Base-by-base conservation (phyloP, 768 basidiomycete genomes). In the Amanita muscaria region DNA sequence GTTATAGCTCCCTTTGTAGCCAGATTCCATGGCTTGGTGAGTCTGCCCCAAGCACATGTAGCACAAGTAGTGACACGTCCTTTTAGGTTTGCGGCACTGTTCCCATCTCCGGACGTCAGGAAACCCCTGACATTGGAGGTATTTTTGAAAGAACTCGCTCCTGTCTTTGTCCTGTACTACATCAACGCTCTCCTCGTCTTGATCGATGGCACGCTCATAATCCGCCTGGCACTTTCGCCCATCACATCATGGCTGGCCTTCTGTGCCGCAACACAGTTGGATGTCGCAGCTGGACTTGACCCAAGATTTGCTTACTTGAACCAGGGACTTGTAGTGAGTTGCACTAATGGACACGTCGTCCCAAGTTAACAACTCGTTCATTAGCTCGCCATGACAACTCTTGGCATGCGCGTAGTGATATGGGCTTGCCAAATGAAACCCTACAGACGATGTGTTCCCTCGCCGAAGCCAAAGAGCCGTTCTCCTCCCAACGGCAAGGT, bases 141-240 rank as follows among this genome's bases (percentile, higher is more conserved):
- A 21, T 67, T 66, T 51, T 52, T 55, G 23, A 62, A 62, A 8
- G 58, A 65, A 39, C 48, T 77, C 24, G 19, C 71, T 12, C 74
- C 73, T 1, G 57, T 68, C 12, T 16, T 74, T 1, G 44, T 72
- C 18, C 62, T 62, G 46, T 77, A 73, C 57, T 77, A 74, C 62
- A 58, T 53, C 9, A 72, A 73, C 43, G 78, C 78, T 10, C 56
- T 76, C 25, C 65, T 82, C 39, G 73, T 79, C 5, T 62, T 75
- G 30, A 54, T 70, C 11, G 72, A 72, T 0, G 59, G 58, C 24
- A 76, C 77, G 1, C 58, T 60, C 35, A 37, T 59, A 3, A 56
- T 71, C 45, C 71, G 76, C 36, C 47, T 68, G 24, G 69, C 72
- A 10, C 49, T 79, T 27, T 64, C 80, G 21, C 76, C 77, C 2